Percentiles rank a stretch among this genome's conserved stretches.
These are phyloP conservation scores for Fraxinus sp. DNA, from an alignment of 305 asterid genomes.

Conservation along the genomic window DNA sequence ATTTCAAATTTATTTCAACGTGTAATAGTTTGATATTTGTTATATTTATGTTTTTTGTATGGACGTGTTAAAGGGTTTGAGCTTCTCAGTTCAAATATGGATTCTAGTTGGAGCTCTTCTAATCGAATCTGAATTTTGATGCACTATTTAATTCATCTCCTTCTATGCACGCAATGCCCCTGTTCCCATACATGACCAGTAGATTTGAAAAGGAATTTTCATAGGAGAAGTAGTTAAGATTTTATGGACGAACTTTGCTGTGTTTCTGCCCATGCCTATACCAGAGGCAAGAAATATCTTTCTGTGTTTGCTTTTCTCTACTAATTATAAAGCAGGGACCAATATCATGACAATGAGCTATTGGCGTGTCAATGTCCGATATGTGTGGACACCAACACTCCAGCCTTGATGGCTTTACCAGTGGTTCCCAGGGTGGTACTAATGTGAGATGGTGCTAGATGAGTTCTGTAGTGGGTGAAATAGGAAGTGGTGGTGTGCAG, in stretches of 20 bases:
- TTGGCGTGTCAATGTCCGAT: background rate
- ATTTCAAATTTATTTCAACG: background rate
- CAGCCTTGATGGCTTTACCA: background rate
- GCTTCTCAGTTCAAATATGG: background rate
- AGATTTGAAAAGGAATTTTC: background rate
- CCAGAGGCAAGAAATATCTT: background rate
- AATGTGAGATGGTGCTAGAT: background rate
- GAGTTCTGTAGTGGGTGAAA: background rate
- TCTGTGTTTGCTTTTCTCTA: background rate
- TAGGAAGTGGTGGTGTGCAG: background rate
- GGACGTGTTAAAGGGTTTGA: constrained; percentile 8
- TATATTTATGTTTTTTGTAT: background rate
- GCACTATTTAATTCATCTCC: background rate
- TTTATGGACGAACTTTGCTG: background rate
- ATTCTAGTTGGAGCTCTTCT: background rate
- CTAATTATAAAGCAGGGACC: background rate
- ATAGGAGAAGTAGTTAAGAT: background rate
- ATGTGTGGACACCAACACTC: background rate
- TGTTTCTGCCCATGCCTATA: background rate
- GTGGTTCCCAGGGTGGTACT: background rate
- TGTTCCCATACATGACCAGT: background rate
- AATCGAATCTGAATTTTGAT: background rate
- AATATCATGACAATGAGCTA: background rate
- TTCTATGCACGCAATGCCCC: background rate
- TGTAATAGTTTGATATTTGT: background rate